phyloP scores from a whole-genome alignment of 2,329 filamentous ascomycete genomes.

The Xylariaceae sp. region DNA sequence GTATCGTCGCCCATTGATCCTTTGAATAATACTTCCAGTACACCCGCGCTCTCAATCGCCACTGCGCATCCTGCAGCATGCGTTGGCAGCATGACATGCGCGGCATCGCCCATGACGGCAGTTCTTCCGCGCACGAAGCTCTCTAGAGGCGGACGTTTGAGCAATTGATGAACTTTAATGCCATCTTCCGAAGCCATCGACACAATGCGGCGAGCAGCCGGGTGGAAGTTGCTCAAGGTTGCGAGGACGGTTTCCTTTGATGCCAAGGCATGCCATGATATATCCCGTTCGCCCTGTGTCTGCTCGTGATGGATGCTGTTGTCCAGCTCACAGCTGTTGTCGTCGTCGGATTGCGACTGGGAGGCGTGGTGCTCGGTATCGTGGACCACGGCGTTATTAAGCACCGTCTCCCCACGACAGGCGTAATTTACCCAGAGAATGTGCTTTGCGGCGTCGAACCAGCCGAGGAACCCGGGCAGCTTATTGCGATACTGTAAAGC shows the following conservation, averaged over 20 bases:
- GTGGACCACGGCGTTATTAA: slow-evolving; percentile 18
- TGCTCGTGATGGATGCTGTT: not conserved
- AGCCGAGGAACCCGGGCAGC: slow-evolving; percentile 16
- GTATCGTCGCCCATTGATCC: not conserved
- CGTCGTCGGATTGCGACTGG: not conserved
- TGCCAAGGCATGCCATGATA: slow-evolving; percentile 11
- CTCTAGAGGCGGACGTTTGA: slow-evolving; percentile 14
- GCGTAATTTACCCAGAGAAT: slow-evolving; percentile 17
- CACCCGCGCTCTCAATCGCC: slow-evolving; percentile 17
- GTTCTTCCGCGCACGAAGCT: slow-evolving; percentile 19
- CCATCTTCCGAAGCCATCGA: slow-evolving; percentile 19
- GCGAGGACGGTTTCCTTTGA: slow-evolving; percentile 9
- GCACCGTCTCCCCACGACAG: slow-evolving; percentile 14
- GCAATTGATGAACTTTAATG: slow-evolving; percentile 17
- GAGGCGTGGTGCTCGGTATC: slow-evolving; percentile 1
- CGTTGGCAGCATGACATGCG: slow-evolving; percentile 21
- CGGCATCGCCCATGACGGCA: slow-evolving; percentile 16
- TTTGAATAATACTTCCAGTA: slow-evolving; percentile 14
- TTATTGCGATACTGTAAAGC: slow-evolving; percentile 6
- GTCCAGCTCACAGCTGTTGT: not conserved
- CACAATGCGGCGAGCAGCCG: slow-evolving; percentile 9
- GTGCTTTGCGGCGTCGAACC: slow-evolving; percentile 7
- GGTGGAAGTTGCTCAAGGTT: slow-evolving; percentile 16
- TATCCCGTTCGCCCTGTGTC: not conserved
- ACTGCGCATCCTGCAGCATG: slow-evolving; percentile 16